Conservation (phyloP, 2,329 filamentous ascomycete species). For the Alternaria alternata region DNA sequence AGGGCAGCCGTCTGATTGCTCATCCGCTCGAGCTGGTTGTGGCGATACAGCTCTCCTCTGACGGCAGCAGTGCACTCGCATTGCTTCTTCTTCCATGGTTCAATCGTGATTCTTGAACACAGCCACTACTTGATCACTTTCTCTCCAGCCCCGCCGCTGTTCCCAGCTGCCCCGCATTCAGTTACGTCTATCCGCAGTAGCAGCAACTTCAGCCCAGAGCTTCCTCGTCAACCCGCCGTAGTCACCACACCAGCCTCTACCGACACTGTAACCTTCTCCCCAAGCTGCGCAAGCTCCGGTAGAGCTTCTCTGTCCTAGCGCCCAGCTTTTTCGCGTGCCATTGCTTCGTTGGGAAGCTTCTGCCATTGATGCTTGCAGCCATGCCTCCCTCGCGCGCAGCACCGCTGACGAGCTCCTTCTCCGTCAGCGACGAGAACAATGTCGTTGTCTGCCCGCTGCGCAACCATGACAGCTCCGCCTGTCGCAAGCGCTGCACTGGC, state of each 20-base stretch:
- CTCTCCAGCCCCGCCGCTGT: conserved; percentile 15
- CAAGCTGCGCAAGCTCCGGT: conserved; percentile 11
- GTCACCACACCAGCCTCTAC: conserved; percentile 6
- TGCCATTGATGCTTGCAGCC: conserved; percentile 56
- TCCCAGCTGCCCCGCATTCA: conserved; percentile 20
- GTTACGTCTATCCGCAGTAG: conserved; percentile 18
- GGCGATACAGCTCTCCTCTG: conserved; percentile 16
- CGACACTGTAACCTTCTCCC: conserved; percentile 3
- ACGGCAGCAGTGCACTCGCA: conserved; percentile 8
- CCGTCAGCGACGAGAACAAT: conserved; percentile 89
- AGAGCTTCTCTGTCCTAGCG: conserved; percentile 2
- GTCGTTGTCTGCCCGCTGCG: conserved; percentile 96
- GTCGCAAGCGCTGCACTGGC: conserved; percentile 96
- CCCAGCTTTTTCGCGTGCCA: conserved; percentile 12
- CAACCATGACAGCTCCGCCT: conserved; percentile 96
- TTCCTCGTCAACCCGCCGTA: conserved; percentile 7
- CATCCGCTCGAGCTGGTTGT: conserved; percentile 17
- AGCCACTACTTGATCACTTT: conserved; percentile 12
- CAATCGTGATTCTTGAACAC: conserved; percentile 7
- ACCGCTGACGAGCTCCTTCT: conserved; percentile 87
- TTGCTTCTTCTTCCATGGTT: conserved; percentile 6
- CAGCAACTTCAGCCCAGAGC: conserved; percentile 18
- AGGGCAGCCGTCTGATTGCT: conserved; percentile 17
- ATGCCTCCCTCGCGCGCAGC: conserved; percentile 86
- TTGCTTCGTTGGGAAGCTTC: conserved; percentile 15